A percentile compares a stretch with the other conserved stretches of the same genome.
These are phyloP conservation scores for Phytophthora citricola DNA, from an alignment of 352 stramenopile genomes.

Conservation along the genomic window DNA sequence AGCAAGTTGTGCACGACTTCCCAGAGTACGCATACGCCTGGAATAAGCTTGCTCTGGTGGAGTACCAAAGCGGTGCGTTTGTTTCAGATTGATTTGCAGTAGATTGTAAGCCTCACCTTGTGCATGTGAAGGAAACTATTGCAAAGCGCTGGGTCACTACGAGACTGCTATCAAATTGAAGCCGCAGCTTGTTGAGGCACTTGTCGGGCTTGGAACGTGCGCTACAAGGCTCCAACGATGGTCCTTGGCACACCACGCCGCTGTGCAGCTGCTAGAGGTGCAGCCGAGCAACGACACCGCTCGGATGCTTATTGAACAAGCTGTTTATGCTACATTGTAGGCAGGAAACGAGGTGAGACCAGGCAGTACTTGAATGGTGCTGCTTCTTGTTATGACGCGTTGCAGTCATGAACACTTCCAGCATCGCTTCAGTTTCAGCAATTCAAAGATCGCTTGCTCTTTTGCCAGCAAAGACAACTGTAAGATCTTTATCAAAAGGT, in stretches of 20 bases:
- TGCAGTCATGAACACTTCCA: too few relatives aligned
- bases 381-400: too few relatives aligned
- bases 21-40: conserved; percentile 73
- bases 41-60: conserved; percentile 76
- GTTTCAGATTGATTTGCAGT: not conserved
- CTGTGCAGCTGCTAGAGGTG: conserved; percentile 58
- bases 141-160: conserved; percentile 61
- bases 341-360: not conserved
- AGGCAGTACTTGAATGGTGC: not conserved
- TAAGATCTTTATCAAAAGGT: too few relatives aligned
- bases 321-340: conserved; percentile 61
- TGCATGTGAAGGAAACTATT: conserved; percentile 47
- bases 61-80: conserved; percentile 61
- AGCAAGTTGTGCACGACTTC: conserved; percentile 53
- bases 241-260: conserved; percentile 62
- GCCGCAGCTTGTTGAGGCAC: conserved; percentile 69
- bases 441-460: too few relatives aligned
- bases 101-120: conserved; percentile 4
- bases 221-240: conserved; percentile 72
- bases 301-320: conserved; percentile 69
- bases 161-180: conserved; percentile 72
- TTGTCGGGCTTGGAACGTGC: conserved; percentile 79
- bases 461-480: too few relatives aligned
- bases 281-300: conserved; percentile 76
- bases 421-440: too few relatives aligned